phyloP scores from a whole-genome alignment of 176 grass and related monocot species.

The Aegilops longissima region DNA sequence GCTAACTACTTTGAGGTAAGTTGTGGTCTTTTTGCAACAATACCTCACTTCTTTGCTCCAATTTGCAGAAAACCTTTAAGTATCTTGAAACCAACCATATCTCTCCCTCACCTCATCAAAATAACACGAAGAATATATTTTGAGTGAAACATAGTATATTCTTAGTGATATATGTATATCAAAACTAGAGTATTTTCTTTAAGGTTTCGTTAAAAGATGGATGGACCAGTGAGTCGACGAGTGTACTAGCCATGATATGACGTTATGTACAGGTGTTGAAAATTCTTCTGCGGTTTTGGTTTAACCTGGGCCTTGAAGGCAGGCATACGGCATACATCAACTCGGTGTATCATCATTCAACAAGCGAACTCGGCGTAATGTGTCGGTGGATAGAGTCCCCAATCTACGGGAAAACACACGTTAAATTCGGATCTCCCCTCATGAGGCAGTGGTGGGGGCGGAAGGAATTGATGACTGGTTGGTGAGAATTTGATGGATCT shows the following conservation, averaged over 20 bases:
- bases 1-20: too few relatives aligned
- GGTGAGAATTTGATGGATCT: conserved; percentile 24
- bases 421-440: not conserved
- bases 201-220: not conserved
- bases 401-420: not conserved
- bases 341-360: not conserved
- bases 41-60: too few relatives aligned
- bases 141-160: too few relatives aligned
- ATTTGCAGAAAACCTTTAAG: too few relatives aligned
- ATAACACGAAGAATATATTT: too few relatives aligned
- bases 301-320: not conserved
- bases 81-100: too few relatives aligned
- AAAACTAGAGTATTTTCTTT: too few relatives aligned
- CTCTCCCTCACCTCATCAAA: too few relatives aligned
- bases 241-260: not conserved
- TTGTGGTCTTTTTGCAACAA: too few relatives aligned
- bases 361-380: not conserved
- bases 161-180: too few relatives aligned
- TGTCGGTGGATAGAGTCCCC: conserved; percentile 5
- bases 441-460: not conserved
- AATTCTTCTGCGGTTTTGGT: not conserved
- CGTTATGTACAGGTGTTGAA: not conserved
- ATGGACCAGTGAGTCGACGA: not conserved
- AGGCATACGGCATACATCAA: not conserved
- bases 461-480: conserved; percentile 35